Percentiles rank a stretch among this genome's conserved stretches.
phyloP scores from a whole-genome alignment of 441 rosid genomes.

The Brassica hybrid region DNA sequence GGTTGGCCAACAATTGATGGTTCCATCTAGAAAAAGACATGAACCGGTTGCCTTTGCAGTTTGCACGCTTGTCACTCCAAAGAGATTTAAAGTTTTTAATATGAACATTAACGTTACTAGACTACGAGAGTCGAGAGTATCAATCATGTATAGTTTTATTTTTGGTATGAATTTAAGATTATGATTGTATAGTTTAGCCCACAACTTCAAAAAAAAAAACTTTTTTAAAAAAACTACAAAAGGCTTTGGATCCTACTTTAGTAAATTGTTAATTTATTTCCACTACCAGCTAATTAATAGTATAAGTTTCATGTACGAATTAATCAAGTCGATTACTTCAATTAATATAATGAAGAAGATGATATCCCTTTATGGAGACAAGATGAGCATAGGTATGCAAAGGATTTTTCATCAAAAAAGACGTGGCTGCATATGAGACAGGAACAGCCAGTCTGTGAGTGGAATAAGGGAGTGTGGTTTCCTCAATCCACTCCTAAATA shows the following conservation, averaged over 20 bases:
- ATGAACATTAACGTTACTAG: not conserved
- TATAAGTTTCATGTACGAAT: not conserved
- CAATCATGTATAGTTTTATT: not conserved
- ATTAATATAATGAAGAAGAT: too few species aligned
- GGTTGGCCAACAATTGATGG: slow-evolving; percentile 30
- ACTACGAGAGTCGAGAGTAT: not conserved
- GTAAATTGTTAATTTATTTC: not conserved
- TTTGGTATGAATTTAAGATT: not conserved
- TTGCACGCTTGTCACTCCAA: slow-evolving; percentile 40
- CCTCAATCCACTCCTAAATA: too few species aligned
- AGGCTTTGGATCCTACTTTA: not conserved
- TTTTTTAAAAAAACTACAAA: not conserved
- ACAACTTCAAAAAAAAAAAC: too few species aligned
- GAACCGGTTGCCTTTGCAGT: slow-evolving; percentile 15
- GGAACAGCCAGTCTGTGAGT: too few species aligned
- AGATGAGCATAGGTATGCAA: too few species aligned
- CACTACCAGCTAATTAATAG: not conserved
- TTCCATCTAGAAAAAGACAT: slow-evolving; percentile 26
- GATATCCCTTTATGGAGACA: too few species aligned
- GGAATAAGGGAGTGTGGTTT: too few species aligned
- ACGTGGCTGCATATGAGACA: too few species aligned
- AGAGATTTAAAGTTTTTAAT: not conserved
- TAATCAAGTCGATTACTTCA: not conserved
- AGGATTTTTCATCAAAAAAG: too few species aligned
- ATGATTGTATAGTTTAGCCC: not conserved